Percentiles rank a stretch among this genome's conserved stretches.
phyloP scores from a whole-genome alignment of 805 yeast species.

The Saccharomycopsis amapae region DNA sequence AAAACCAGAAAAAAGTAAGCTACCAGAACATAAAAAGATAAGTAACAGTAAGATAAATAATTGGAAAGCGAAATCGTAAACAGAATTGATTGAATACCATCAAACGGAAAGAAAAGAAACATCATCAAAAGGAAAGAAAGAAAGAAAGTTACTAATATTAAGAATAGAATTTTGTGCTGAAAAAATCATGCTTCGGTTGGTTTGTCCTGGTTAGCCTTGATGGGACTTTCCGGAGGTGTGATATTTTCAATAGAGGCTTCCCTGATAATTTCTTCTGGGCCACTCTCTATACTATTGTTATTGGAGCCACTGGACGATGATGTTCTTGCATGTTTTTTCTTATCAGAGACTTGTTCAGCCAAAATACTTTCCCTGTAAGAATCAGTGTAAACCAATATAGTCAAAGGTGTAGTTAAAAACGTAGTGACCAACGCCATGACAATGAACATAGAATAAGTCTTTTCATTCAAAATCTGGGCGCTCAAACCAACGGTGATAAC shows the following conservation, averaged over 20 bases:
- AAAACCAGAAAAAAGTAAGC: no score
- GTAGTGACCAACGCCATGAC: slow-evolving; percentile 78
- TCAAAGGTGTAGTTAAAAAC: slow-evolving; percentile 71
- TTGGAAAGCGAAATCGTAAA: no score
- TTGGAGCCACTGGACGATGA: background rate
- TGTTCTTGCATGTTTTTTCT: background rate
- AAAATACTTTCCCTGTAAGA: slow-evolving; percentile 46
- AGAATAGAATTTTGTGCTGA: no score
- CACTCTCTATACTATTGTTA: background rate
- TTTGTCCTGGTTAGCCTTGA: background rate
- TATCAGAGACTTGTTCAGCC: background rate
- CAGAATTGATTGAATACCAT: no score
- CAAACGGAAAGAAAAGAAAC: no score
- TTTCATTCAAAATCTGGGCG: slow-evolving; percentile 58
- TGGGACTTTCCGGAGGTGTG: background rate
- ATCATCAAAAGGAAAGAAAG: no score
- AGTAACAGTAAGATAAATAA: no score
- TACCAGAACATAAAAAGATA: no score
- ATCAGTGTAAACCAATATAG: slow-evolving; percentile 54
- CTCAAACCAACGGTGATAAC: slow-evolving; percentile 68
- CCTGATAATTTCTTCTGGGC: background rate
- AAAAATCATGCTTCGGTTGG: no score
- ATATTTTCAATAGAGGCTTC: background rate
- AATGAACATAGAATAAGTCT: slow-evolving; percentile 71
- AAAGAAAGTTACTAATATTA: no score